Base-by-base conservation (phyloP, 139 green algal species). In the Spirogloea muscicola region DNA sequence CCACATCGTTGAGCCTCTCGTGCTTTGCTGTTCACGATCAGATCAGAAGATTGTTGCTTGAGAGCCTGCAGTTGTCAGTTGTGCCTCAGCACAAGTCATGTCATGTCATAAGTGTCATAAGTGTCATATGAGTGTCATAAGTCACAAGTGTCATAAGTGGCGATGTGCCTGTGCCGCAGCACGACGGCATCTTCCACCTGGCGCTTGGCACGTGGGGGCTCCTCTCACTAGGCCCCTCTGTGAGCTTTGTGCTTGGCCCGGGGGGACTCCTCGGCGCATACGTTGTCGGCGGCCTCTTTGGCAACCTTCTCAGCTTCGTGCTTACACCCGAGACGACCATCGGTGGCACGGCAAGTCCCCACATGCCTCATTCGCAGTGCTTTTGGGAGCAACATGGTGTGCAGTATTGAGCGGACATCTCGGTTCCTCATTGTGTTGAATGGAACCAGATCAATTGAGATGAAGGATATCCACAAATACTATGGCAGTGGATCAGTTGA, bases 221-320 rank as follows among this genome's bases (percentile, higher is more conserved):
- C 38, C 38, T 64, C 27, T 21, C 31, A 13, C 1, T 76, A 1
- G 68, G 49, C 16, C 58, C 51, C 9, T 25, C 37, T 1, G 25
- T 71, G n/a, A 51, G 68, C 18, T n/a, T 68, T 18, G 68, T 51
- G 31, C 33, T 68, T n/a, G 68, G 68, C 21, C 49, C 68, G 3
- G 16, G 49, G 49, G 29, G 29, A 9, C 25, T 76, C 51, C 27
- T 76, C 3, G 68, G 25, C 7, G 49, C 38, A 5, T 76, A 68
- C 51, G 6, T 76, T 33, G 34, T 36, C 31, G 33, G 29, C 0
- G 68, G 68, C 3, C 37, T 49, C 25, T 70, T 70, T 31, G 68
- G 68, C 39, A 71, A 76, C 58, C 4, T 76, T 39, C 1, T 67
- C 10, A 70, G 51, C 7, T 76, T 76, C 40, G 21, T 68, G 29